Conservation (phyloP, 1,139 yeast species). For the Pneumocystis jirovecii region DNA sequence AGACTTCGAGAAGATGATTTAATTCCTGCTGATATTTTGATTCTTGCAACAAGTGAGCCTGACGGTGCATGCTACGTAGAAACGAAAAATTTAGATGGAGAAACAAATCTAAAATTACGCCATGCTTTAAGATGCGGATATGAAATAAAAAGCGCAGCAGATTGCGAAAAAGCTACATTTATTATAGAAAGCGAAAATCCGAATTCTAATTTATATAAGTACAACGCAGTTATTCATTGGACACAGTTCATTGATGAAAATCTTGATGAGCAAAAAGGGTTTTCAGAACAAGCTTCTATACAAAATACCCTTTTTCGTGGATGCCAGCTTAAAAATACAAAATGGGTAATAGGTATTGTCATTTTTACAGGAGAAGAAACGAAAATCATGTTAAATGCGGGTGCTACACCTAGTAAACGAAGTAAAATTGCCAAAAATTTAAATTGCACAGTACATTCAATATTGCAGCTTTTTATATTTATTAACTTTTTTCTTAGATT, state of each 20-base stretch:
- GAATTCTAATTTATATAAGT: constrained; percentile 65
- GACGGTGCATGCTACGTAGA: constrained; percentile 91
- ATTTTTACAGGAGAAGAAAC: constrained; percentile 82
- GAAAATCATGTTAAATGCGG: constrained; percentile 85
- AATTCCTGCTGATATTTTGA: constrained; percentile 78
- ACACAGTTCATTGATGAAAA: constrained; percentile 16
- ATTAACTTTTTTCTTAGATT: constrained; percentile 26
- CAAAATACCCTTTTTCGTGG: constrained; percentile 80
- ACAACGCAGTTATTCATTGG: constrained; percentile 71
- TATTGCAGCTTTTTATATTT: neutral
- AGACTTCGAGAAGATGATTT: constrained; percentile 77
- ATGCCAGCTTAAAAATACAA: constrained; percentile 77
- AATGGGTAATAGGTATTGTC: constrained; percentile 84
- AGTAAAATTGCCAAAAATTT: constrained; percentile 73
- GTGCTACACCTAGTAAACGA: constrained; percentile 78
- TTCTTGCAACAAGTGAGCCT: constrained; percentile 65
- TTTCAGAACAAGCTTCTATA: constrained; percentile 56
- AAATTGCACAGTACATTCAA: constrained; percentile 37
- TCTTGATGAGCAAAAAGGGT: constrained; percentile 15
- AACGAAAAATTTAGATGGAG: constrained; percentile 92
- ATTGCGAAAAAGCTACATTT: constrained; percentile 58
- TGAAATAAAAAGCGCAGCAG: constrained; percentile 47
- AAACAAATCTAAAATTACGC: constrained; percentile 75
- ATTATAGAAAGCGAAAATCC: constrained; percentile 90
- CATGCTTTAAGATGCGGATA: constrained; percentile 61